Base-by-base conservation (phyloP, 225 moss, liverwort and hornwort species). In the Pleurozium schreberi region DNA sequence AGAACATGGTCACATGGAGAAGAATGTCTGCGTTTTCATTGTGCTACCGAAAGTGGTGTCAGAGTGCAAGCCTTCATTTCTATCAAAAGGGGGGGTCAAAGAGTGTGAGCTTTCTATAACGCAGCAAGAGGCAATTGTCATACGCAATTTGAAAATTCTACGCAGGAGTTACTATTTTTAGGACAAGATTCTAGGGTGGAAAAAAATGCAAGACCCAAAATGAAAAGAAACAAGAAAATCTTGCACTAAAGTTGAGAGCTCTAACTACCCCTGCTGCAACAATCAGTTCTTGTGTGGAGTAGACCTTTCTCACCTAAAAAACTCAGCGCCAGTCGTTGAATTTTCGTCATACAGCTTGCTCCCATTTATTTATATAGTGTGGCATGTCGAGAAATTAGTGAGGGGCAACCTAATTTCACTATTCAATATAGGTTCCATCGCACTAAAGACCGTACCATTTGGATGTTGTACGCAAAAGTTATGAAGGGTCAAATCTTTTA, bases 291-390 rank as follows among this genome's bases (percentile, higher is more conserved):
- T 53, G 40, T 42, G 84, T 55, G 12, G 67, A 55, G n/a, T 69
- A 30, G 68, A 57, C 40, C 20, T n/a, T 49, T 53, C 43, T 11
- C 80, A 96, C 94, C 96, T 93, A 92, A 96, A 96, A 49, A 94
- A 0, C 80, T 96, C 96, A 22, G 90, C 85, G 85, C 95, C 93
- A 86, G 66, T 20, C 60, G 90, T 53, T 66, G 22, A 49, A 73
- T 1, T 79, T 89, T 96, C 96, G 33, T 91, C 87, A 87, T 96
- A 96, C 36, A 90, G 88, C 89, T 91, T 88, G 40, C 88, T 93
- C 43, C 86, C 93, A n/a, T n/a, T n/a, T n/a, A n/a, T n/a, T n/a
- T n/a, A n/a, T n/a, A n/a, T n/a, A n/a, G n/a, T n/a, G n/a, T n/a
- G n/a, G n/a, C n/a, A n/a, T n/a, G n/a, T n/a, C n/a, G n/a, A n/a